phyloP scores from a whole-genome alignment of 345 rosid species.

The Odontarrhena argentea region DNA sequence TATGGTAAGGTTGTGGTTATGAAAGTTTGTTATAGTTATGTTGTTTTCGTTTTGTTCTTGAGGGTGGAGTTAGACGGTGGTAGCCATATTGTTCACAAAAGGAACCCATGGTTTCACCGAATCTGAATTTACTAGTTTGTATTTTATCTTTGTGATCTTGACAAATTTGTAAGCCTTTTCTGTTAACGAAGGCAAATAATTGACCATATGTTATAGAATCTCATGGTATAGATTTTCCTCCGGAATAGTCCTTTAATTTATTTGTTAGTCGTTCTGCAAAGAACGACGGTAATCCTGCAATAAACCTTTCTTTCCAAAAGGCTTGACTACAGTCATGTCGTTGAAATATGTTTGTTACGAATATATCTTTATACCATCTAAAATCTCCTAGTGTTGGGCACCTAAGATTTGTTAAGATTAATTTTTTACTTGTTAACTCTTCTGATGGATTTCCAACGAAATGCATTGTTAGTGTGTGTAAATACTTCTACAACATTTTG shows the following conservation, averaged over 20 bases:
- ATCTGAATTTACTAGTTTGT: not conserved
- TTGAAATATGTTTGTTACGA: not conserved
- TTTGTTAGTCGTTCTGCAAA: not conserved
- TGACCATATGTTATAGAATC: not conserved
- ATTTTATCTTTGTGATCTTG: not conserved
- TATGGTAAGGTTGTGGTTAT: no score
- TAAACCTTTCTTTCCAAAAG: conserved; percentile 4
- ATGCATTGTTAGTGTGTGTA: no score
- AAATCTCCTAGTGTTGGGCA: no score
- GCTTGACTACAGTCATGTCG: not conserved
- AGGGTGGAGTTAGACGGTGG: no score
- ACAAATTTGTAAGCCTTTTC: not conserved
- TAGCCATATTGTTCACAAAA: no score
- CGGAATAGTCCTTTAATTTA: not conserved
- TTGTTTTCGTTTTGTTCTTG: not conserved
- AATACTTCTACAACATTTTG: no score
- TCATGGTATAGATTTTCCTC: not conserved
- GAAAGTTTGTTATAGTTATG: no score
- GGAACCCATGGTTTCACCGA: no score
- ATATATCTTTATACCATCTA: not conserved
- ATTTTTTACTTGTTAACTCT: no score
- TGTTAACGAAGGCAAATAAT: not conserved
- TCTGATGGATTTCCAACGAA: no score
- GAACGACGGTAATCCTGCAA: not conserved
- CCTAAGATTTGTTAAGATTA: no score